These are phyloP conservation scores for Cryptosporidium tyzzeri DNA, from an alignment of 169 alveolate species.

Conservation along the genomic window DNA sequence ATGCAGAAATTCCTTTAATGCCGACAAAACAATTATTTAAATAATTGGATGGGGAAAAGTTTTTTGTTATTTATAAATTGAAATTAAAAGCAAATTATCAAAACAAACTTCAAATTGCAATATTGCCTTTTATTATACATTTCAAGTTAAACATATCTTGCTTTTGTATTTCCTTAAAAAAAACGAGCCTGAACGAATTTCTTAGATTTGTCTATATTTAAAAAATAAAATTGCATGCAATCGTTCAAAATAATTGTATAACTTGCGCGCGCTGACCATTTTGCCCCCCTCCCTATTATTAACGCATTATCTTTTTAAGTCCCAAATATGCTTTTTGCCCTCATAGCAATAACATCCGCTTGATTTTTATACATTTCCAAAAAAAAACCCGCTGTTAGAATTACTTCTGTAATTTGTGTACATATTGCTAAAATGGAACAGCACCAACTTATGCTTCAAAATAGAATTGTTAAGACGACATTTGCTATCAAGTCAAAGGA, in stretches of 20 bases:
- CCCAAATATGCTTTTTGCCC: background rate
- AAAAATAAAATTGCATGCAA: background rate
- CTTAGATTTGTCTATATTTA: background rate
- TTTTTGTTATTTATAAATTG: too few relatives aligned
- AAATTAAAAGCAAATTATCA: too few relatives aligned
- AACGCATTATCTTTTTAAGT: background rate
- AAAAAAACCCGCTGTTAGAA: background rate
- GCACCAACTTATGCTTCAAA: slow-evolving; percentile 62
- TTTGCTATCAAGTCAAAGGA: slow-evolving; percentile 69
- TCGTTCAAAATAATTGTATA: background rate
- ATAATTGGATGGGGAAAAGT: background rate
- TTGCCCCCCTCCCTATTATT: background rate
- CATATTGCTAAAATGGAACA: slow-evolving; percentile 42
- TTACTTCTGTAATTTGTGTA: background rate
- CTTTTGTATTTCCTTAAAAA: too few relatives aligned
- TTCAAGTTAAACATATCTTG: background rate
- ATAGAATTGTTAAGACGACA: slow-evolving; percentile 67
- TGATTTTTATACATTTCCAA: background rate
- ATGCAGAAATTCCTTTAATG: background rate
- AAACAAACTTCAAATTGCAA: too few relatives aligned
- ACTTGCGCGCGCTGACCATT: slow-evolving; percentile 2
- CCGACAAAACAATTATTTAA: background rate
- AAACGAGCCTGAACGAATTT: background rate
- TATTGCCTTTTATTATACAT: too few relatives aligned
- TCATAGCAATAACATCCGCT: background rate